A percentile compares a stretch with the other conserved stretches of the same genome.
phyloP scores from a whole-genome alignment of 2,329 filamentous ascomycete species.

The Aspergillus thermomutatus region DNA sequence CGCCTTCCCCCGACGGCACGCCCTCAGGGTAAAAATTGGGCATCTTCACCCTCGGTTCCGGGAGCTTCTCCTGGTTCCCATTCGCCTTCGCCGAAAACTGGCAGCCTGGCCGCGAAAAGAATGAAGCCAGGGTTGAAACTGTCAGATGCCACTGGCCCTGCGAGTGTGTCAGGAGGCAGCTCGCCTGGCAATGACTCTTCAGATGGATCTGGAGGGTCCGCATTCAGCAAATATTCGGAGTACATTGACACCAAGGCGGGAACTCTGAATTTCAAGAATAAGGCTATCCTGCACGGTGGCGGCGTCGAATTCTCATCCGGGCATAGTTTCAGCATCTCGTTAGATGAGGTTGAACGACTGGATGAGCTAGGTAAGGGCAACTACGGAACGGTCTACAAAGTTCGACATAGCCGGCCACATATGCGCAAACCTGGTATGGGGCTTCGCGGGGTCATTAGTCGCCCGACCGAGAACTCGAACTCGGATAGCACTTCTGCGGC shows the following conservation, averaged over 20 bases:
- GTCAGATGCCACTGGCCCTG: slow-evolving; percentile 46
- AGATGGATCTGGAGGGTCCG: slow-evolving; percentile 35
- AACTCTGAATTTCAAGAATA: slow-evolving; percentile 87
- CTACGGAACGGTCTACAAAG: slow-evolving; percentile 97
- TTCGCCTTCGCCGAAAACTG: slow-evolving; percentile 37
- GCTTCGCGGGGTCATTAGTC: slow-evolving; percentile 56
- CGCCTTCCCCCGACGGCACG: slow-evolving; percentile 24
- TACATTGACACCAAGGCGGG: slow-evolving; percentile 90
- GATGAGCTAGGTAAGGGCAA: slow-evolving; percentile 97
- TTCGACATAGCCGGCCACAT: slow-evolving; percentile 73
- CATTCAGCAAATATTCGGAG: slow-evolving; percentile 69
- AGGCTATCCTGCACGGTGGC: slow-evolving; percentile 80
- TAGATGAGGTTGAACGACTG: slow-evolving; percentile 90
- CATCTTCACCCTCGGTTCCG: slow-evolving; percentile 24
- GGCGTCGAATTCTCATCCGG: slow-evolving; percentile 93
- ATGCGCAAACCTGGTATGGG: slow-evolving; percentile 60
- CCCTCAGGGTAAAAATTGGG: slow-evolving; percentile 33
- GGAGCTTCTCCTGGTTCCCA: slow-evolving; percentile 33
- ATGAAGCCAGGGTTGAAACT: slow-evolving; percentile 47
- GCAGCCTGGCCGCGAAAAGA: slow-evolving; percentile 47
- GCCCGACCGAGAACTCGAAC: slow-evolving; percentile 23
- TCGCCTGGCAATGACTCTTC: slow-evolving; percentile 19
- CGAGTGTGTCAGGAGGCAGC: slow-evolving; percentile 46
- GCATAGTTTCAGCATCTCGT: slow-evolving; percentile 84
- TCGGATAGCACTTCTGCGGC: slow-evolving; percentile 8